Conservation (phyloP, 2,329 filamentous ascomycete genomes). For the Talaromyces islandicus region DNA sequence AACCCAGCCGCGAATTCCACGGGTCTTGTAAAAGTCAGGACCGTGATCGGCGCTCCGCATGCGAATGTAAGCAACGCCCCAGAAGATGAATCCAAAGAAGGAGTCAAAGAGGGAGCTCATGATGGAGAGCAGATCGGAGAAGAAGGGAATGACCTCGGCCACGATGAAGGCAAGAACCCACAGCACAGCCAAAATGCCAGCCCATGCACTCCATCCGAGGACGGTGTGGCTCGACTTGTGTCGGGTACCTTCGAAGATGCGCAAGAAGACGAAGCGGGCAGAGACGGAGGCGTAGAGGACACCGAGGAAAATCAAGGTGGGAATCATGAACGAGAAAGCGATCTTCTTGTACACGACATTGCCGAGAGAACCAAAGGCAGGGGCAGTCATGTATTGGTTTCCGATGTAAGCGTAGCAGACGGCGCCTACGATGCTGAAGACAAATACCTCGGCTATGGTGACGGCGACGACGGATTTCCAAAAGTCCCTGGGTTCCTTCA, state of each 20-base stretch:
- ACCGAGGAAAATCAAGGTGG: slow-evolving; percentile 86
- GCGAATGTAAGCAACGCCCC: slow-evolving; percentile 41
- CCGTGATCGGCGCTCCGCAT: slow-evolving; percentile 39
- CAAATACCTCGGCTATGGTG: slow-evolving; percentile 78
- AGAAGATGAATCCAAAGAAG: slow-evolving; percentile 81
- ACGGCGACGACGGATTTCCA: slow-evolving; percentile 89
- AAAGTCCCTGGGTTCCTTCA: slow-evolving; percentile 76
- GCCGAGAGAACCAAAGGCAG: slow-evolving; percentile 78
- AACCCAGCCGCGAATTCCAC: slow-evolving; percentile 38
- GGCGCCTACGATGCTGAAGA: slow-evolving; percentile 76
- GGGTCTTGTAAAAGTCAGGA: slow-evolving; percentile 32
- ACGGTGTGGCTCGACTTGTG: slow-evolving; percentile 79
- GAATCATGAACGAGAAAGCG: slow-evolving; percentile 91
- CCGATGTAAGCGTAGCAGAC: slow-evolving; percentile 85
- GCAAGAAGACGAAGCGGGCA: slow-evolving; percentile 87
- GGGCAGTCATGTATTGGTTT: slow-evolving; percentile 79
- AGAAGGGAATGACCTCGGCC: slow-evolving; percentile 89
- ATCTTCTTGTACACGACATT: slow-evolving; percentile 75
- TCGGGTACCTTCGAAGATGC: slow-evolving; percentile 69
- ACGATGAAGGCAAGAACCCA: slow-evolving; percentile 93
- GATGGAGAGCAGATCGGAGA: slow-evolving; percentile 60
- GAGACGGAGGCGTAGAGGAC: slow-evolving; percentile 88
- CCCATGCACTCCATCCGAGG: slow-evolving; percentile 75
- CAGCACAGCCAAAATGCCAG: slow-evolving; percentile 55
- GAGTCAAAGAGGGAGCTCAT: slow-evolving; percentile 77